Base-by-base conservation (phyloP, 1,284 basidiomycete species). In the Schizophyllum amplum region DNA sequence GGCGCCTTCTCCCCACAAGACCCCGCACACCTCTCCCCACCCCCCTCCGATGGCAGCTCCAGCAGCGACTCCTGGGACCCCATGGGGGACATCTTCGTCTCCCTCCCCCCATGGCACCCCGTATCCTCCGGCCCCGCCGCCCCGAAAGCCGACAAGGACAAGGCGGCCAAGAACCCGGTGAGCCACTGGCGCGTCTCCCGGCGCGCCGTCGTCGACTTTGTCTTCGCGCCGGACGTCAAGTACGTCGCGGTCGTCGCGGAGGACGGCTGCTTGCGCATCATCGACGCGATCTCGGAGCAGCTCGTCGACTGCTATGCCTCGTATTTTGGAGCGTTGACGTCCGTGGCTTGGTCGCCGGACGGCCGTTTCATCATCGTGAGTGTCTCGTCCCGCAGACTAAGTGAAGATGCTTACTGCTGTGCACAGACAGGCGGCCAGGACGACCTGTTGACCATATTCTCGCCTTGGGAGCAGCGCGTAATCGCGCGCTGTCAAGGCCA, bases 401-500 rank as follows among this genome's bases (percentile, higher is more conserved):
- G n/a, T n/a, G n/a, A n/a, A n/a, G n/a, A n/a, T n/a, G n/a, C n/a
- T n/a, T n/a, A n/a, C n/a, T n/a, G n/a, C 20, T 23, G 57, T 55
- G 27, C 51, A n/a, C n/a, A 79, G 76, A 78, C 79, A 24, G 79
- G 79, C 17, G 79, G 79, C 1, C 79, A 98, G 76, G 96, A 99
- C 68, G 96, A 99, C 67, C 79, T 99, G 11, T 77, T 98, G 52
- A 96, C 94, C 1, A 90, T 97, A 60, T 92, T 92, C 68, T 93
- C 94, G 0, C 91, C 92, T 0, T 89, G 87, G 79, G 94, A 97
- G 67, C 87, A 91, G 65, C 83, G 93, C 7, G 85, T 98, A 13
- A 84, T 99, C n/a, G 96, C 96, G 2, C 81, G 95, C 53, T 98
- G 95, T 73, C 94, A 98, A 71, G 97, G 96, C 0, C 96, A 99